Conservation (phyloP, 106 monocot genomes). For the Acanthochlamys bracteata region DNA sequence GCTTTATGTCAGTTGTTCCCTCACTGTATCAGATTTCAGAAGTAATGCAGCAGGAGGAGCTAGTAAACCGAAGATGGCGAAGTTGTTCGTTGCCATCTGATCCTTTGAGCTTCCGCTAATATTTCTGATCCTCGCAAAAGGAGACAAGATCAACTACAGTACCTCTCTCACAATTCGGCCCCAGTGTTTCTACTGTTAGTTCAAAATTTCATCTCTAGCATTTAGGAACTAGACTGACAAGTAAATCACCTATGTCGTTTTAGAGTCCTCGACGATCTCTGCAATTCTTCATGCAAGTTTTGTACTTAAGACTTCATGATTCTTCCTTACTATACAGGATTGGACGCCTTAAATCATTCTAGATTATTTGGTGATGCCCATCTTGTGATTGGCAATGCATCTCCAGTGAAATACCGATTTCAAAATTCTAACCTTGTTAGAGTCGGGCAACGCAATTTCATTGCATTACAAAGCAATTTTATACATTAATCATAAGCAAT, state of each 20-base stretch:
- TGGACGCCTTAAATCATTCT: slow-evolving; percentile 51
- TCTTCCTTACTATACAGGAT: slow-evolving; percentile 80
- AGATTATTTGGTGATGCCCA: slow-evolving; percentile 52
- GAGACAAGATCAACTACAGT: slow-evolving; percentile 50
- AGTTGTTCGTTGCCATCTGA: slow-evolving; percentile 63
- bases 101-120: slow-evolving; percentile 53
- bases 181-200: slow-evolving; percentile 52
- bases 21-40: slow-evolving; percentile 28
- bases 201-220: slow-evolving; percentile 60
- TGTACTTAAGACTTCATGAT: slow-evolving; percentile 56
- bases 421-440: too few species aligned
- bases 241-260: slow-evolving; percentile 35
- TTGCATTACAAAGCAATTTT: too few species aligned
- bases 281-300: slow-evolving; percentile 73
- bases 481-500: too few species aligned
- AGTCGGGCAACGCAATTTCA: too few species aligned
- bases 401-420: too few species aligned
- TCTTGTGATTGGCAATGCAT: slow-evolving; percentile 42
- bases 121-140: slow-evolving; percentile 52
- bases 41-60: neutral
- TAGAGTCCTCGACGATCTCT: slow-evolving; percentile 75
- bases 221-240: slow-evolving; percentile 38
- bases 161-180: slow-evolving; percentile 54
- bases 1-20: slow-evolving; percentile 29
- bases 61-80: slow-evolving; percentile 7